Evolutionary conservation across 768 basidiomycete species (phyloP).

Genomic region (Paxillus ammoniavirescens): DNA sequence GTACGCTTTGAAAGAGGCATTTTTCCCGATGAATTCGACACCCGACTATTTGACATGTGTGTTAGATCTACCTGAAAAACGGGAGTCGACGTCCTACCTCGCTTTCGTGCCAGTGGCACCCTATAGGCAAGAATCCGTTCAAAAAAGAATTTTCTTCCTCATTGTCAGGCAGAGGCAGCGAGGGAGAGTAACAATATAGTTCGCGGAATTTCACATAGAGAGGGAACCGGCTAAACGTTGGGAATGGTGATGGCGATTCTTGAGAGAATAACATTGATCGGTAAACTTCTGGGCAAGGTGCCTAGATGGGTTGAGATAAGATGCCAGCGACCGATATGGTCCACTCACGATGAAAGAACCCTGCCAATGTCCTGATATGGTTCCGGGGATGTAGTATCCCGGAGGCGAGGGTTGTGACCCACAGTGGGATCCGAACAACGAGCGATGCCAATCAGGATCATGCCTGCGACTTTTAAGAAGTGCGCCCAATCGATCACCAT

Average conservation of each 20-base stretch:
- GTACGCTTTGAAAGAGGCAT: slow-evolving; percentile 34
- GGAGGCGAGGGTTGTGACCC: slow-evolving; percentile 1
- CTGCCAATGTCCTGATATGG: slow-evolving; percentile 48
- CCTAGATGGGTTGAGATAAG: slow-evolving; percentile 26
- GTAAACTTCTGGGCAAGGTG: slow-evolving; percentile 39
- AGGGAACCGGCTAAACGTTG: slow-evolving; percentile 40
- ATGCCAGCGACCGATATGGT: background rate
- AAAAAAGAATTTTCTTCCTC: slow-evolving; percentile 35
- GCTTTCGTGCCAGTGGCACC: slow-evolving; percentile 33
- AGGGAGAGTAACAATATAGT: slow-evolving; percentile 40
- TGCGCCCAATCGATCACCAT: slow-evolving; percentile 16
- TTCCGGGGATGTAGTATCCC: slow-evolving; percentile 40
- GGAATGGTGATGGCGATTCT: slow-evolving; percentile 34
- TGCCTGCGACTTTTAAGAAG: slow-evolving; percentile 29
- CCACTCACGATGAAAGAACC: slow-evolving; percentile 46
- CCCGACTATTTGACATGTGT: slow-evolving; percentile 20
- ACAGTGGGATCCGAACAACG: slow-evolving; percentile 6
- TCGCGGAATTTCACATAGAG: slow-evolving; percentile 50
- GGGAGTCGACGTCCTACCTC: slow-evolving; percentile 16
- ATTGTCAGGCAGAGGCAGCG: slow-evolving; percentile 33
- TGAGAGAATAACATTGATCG: slow-evolving; percentile 33
- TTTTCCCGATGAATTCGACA: slow-evolving; percentile 30
- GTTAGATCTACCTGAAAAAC: background rate
- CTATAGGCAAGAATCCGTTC: slow-evolving; percentile 48
- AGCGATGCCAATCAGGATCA: slow-evolving; percentile 32